Base-by-base conservation (phyloP, 352 stramenopile genomes). In the Lagenidium giganteum region DNA sequence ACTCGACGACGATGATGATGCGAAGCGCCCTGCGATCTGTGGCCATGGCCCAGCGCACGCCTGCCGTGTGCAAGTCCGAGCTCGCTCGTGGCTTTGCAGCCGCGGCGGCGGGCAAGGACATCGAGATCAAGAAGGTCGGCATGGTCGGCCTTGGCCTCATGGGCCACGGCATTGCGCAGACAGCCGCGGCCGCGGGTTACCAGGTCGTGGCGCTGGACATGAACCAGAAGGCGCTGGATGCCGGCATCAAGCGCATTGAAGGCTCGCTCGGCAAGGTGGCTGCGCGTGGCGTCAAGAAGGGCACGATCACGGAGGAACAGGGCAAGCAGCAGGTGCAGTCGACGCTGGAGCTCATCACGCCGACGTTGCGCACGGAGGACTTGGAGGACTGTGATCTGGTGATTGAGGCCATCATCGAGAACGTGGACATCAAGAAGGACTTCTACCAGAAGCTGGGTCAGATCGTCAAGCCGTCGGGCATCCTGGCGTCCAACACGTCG, bases 331-430 rank as follows among this genome's bases (percentile, higher is more conserved):
- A 73, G 42, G 61, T 92, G 14, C 47, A 55, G 0, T 70, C 74
- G 8, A 91, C 83, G 17, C 55, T 95, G 35, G 70, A 54, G 20
- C 73, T 69, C 20, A 93, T 99, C 60, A 81, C 57, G 12, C 96
- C 87, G 31, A 97, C 93, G 4, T 96, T 90, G 11, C 73, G 97
- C 47, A 63, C 90, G 25, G 61, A 74, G 42, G 84, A 78, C 24
- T 66, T 98, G 13, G 61, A 64, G 12, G 85, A 98, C 53, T 95
- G 80, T 25, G 95, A 98, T 62, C 78, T 98, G 21, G 83, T 98
- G 28, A 96, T 99, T 13, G 96, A 99, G 45, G 96, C 96, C n/a
- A 98, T 99, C 31, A 86, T 98, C 47, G 96, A 99, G 57, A 98
- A 98, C 51, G 83, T 98, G 29, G 75, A 96, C 35, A 66, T 98